Conservation (phyloP, 305 asterid species). For the Petunia hybrid region DNA sequence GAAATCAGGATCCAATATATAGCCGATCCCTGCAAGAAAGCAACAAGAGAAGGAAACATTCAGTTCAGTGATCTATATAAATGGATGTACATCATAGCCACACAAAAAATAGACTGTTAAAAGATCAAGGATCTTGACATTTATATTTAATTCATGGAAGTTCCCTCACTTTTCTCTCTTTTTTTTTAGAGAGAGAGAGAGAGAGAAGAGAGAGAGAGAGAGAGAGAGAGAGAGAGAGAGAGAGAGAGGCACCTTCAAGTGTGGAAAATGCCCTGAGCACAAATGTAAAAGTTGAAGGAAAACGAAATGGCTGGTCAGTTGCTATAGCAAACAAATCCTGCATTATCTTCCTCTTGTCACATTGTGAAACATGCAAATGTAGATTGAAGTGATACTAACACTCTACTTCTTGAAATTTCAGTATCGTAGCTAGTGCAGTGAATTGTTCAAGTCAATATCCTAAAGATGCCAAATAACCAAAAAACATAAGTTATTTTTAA, state of each 20-base stretch:
- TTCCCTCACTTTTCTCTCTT: not conserved
- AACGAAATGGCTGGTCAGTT: constrained; percentile 94
- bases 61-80: not conserved
- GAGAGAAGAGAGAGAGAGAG: not conserved
- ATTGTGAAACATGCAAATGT: not conserved
- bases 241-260: constrained; percentile 77
- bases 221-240: constrained; percentile 31
- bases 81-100: not conserved
- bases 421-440: not conserved
- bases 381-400: constrained; percentile 9
- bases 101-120: not conserved
- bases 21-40: constrained; percentile 74
- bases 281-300: constrained; percentile 90
- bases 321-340: constrained; percentile 99
- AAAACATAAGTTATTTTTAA: not conserved
- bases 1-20: constrained; percentile 78
- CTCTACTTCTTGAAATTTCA: not conserved
- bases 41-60: constrained; percentile 11
- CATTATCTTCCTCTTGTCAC: constrained; percentile 34
- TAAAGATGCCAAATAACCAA: not conserved
- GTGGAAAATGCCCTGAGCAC: constrained; percentile 93
- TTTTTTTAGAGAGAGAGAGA: too few species aligned
- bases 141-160: not conserved
- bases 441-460: not conserved
- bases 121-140: constrained; percentile 16